Evolutionary conservation across 2,329 filamentous ascomycete genomes (phyloP), one percentile per base, ranked within the genome.

Genomic region (Alternaria rosae): DNA sequence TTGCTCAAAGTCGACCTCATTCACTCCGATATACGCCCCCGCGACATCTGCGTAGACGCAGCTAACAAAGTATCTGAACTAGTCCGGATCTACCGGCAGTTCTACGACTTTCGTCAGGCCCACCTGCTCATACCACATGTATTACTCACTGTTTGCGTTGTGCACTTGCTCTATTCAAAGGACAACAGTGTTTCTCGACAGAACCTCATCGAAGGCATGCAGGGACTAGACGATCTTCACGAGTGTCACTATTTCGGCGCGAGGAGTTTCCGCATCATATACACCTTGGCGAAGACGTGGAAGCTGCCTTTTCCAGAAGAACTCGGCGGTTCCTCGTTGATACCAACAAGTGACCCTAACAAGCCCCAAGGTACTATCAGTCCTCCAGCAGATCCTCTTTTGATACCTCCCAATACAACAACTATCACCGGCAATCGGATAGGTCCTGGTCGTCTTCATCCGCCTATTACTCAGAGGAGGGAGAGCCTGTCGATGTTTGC

Each of bases 1-100:
- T 83, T 93, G 38, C 89, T 92, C 71, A 91, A 91, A 69, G 84
- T 90, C 21, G 80, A 83, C 53, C 69, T 83, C 13, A 71, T 79
- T 50, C 86, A 87, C 9, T 91, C 88, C 8, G 85, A 86, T 54
- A 82, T 92, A 3, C 82, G 83, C 5, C 90, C 90, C 8, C 85
- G 86, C 41, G 88, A 91, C 64, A 86, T 91, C 15, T 92, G 90
- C 76, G 84, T 84, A n/a, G 76, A 78, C 43, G 79, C 78, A 44
- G 82, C 82, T 3, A 83, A 82, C 59, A 78, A 79, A 54, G 81
- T 84, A 2, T 81, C 82, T 1, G 72, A 71, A 6, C 70, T 85
- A 5, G 73, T 81, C 60, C 78, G 78, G 38, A 72, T 78, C 13
- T 81, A 84, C 52, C 79, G 82, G 23, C 72, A 74, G n/a, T 73